Evolutionary conservation across 1,284 basidiomycete species (phyloP), one percentile per base, ranked within the genome.

Genomic region (Volvariella volvacea): DNA sequence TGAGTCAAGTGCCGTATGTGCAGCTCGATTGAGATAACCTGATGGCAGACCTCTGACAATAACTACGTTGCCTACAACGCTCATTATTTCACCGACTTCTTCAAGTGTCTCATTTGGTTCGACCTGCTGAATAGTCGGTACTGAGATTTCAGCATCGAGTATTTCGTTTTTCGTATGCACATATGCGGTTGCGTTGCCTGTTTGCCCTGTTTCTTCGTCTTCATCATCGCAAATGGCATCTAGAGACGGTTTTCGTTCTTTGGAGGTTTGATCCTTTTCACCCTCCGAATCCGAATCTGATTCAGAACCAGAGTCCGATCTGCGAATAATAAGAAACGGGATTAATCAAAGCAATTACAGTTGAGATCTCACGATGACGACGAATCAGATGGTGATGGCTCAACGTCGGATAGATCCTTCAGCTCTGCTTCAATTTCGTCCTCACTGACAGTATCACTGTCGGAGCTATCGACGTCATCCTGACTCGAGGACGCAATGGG

Each of bases 21-120:
- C 74, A 4, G 70, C 67, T 45, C 69, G 64, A 44, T 65, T 66
- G 3, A 61, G 56, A 44, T 60, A 53, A 21, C 66, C 67, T 39
- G 70, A 72, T 1, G 70, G 63, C 20, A 67, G 54, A 31, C 87
- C 88, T 50, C 71, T 79, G 42, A 92, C 69, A 43, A 92, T 82
- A 40, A 80, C 84, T 25, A 80, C 73, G 38, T 76, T 78, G 51
- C 78, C 78, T 30, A 90, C 65, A 41, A 90, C 73, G 50, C 70
- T 83, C 72, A 83, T 76, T 17, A 92, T 67, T 50, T 88, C 78
- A 43, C 88, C 89, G 4, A 88, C 78, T 54, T 70, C 74, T 56
- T 87, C 83, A 42, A 92, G 65, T 1, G 58, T 54, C 52, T 86
- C 85, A 20, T 78, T 67, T 8, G 70, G 59, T 0, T 67, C 74